Evolutionary conservation across 441 rosid species (phyloP), one percentile per base, ranked within the genome.

Genomic region (Geranium incanum): DNA sequence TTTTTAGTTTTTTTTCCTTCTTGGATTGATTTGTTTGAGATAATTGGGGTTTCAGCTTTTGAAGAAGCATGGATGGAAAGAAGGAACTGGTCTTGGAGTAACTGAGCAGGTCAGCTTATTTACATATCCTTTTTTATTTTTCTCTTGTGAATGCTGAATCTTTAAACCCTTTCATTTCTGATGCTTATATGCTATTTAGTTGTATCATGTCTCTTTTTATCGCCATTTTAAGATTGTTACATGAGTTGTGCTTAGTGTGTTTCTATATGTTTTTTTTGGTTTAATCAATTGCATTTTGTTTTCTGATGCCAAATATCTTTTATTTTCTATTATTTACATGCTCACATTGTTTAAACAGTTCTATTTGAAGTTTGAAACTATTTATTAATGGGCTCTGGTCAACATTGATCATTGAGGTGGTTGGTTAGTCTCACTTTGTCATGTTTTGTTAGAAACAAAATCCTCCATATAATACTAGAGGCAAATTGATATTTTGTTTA

Each of bases 51-150:
- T 71, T 76, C 84, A 90, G 96, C 89, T 92, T 36, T 79, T 90
- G 72, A 90, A 88, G 87, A 92, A 90, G 85, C 96, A 90, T 72
- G 96, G 97, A 5, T 92, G 97, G 97, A 88, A 86, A 81, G 97
- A 90, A 86, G 97, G 96, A 70, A 82, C 87, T 38, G 96, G 97
- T 80, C 93, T 92, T 72, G 96, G 97, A 68, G 18, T 84, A 68
- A 79, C 83, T 68, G 85, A 88, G 82, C 94, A 88, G 89, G 96
- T 87, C 60, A 59, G 62, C 59, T 19, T 36, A 41, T 41, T 41
- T 41, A 41, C 6, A 8, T 7, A 19, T 62, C 36, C 33, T 28
- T 62, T 62, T 3, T 19, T 9, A 62, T 5, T 62, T 50, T 50
- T 13, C 4, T 50, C 2, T 50, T n/a, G 1, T 52, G n/a, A 13